These are phyloP conservation scores for Kwoniella bestiolae DNA, from an alignment of 768 basidiomycete genomes.

Conservation along the genomic window DNA sequence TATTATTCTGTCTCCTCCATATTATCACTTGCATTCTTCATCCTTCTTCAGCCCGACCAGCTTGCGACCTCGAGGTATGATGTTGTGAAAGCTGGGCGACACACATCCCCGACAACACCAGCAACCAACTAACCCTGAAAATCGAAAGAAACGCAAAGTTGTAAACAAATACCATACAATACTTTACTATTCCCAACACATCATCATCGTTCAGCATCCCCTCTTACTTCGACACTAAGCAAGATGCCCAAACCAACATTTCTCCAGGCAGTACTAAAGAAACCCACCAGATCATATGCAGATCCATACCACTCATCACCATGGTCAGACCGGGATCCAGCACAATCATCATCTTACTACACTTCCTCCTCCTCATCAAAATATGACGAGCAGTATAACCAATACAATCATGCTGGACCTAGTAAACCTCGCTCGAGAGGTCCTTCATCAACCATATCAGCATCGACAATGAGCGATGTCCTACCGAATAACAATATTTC, in stretches of 20 bases:
- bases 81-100: neutral
- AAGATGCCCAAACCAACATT: conserved; percentile 53
- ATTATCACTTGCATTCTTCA: neutral
- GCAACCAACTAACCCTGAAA: neutral
- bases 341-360: conserved; percentile 10
- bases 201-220: too few relatives aligned
- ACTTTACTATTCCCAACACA: neutral
- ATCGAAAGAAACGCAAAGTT: neutral
- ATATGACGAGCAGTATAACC: conserved; percentile 15
- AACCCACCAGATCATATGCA: conserved; percentile 51
- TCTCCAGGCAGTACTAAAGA: conserved; percentile 44
- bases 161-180: neutral
- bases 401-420: conserved; percentile 22
- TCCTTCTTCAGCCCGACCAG: neutral
- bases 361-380: conserved; percentile 23
- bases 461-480: conserved; percentile 13
- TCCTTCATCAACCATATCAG: conserved; percentile 15
- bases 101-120: neutral
- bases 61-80: neutral
- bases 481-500: neutral
- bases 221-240: neutral
- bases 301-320: conserved; percentile 42
- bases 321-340: conserved; percentile 35
- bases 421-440: conserved; percentile 19
- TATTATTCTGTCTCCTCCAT: neutral